Evolutionary conservation across 2,329 filamentous ascomycete genomes (phyloP), one percentile per base, ranked within the genome.

Genomic region (Trichothecium sympodiale): DNA sequence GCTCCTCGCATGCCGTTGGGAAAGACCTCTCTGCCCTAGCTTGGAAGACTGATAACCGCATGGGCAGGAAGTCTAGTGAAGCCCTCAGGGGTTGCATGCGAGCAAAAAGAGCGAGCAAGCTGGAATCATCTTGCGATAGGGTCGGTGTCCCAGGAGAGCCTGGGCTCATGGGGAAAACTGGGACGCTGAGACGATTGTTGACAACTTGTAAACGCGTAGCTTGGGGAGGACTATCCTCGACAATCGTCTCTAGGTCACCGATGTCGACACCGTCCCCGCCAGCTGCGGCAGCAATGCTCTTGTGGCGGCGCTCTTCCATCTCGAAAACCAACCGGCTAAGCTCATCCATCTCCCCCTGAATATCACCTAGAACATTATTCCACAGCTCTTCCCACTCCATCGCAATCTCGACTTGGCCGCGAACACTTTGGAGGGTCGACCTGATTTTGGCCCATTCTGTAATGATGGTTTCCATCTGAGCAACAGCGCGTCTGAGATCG

Each of bases 331-430:
- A 64, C 28, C 83, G 72, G 49, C 74, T 77, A 13, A 94, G 67
- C 31, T 81, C 79, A 44, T 91, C 83, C 59, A 77, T 80, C 60
- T 98, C 91, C 42, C 80, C 77, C 35, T 88, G 84, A 41, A 96
- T 94, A 54, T 96, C 89, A 31, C 88, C 89, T 3, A 98, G 67
- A 3, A 96, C 89, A 43, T 74, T 85, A 48, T 86, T 86, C 89
- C 91, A 96, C 26, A 98, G 68, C 60, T 96, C 88, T 56, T 95
- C 88, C 89, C 89, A 98, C 53, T 98, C 91, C 87, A 96, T 94
- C 32, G 91, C 91, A 39, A 94, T 78, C 57, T 96, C 91, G 14
- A 98, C 89, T 52, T 96, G 89, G 33, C 74, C 74, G 54, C 94
- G 94, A 38, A 94, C 82, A 17, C 63, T 79, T 43, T 81, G 82